phyloP scores from a whole-genome alignment of 208 protist species.

The Leishmania lainsoni region DNA sequence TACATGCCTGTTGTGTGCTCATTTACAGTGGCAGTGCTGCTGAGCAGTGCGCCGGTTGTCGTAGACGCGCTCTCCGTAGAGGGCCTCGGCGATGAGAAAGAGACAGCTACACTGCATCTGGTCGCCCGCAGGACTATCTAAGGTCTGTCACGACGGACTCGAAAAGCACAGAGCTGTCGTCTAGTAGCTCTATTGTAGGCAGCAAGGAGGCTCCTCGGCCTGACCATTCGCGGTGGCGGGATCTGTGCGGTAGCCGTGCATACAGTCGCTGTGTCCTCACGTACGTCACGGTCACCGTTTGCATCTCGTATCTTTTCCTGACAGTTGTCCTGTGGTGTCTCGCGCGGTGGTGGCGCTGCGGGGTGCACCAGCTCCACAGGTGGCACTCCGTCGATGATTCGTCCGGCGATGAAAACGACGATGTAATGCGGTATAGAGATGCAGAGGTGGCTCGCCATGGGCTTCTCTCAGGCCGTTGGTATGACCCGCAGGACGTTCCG shows the following conservation, averaged over 20 bases:
- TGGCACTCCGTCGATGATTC: neutral
- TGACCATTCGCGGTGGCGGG: neutral
- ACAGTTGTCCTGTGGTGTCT: neutral
- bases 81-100: neutral
- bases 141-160: neutral
- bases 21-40: constrained; percentile 8
- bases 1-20: neutral
- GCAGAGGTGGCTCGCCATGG: neutral
- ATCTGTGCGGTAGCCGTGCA: neutral
- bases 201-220: neutral
- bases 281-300: neutral
- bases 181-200: neutral
- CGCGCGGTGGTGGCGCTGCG: constrained; percentile 6
- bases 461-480: neutral
- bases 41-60: neutral
- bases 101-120: neutral
- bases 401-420: neutral
- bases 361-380: neutral
- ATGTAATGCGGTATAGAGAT: neutral
- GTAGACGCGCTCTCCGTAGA: neutral
- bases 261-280: neutral
- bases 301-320: neutral
- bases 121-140: neutral
- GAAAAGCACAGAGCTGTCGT: neutral
- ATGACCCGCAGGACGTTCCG: neutral